A percentile compares a stretch with the other conserved stretches of the same genome.
phyloP scores from a whole-genome alignment of 2,329 filamentous ascomycete genomes.

The Metarhizium sp. region DNA sequence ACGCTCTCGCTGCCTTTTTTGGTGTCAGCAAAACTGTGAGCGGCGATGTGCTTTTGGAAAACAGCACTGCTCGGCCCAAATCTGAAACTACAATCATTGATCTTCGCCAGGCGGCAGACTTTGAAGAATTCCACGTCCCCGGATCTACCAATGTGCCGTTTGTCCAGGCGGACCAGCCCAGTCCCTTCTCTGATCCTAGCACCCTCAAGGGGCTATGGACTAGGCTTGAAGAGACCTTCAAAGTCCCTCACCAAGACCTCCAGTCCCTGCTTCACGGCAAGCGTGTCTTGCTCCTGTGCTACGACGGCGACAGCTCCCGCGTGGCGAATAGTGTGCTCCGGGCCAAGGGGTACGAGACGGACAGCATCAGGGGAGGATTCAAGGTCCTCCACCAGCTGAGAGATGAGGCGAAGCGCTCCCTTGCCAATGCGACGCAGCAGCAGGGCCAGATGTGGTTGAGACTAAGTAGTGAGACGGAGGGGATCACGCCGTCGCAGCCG shows the following conservation, averaged over 20 bases:
- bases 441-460: not conserved
- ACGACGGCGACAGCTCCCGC: constrained; percentile 43
- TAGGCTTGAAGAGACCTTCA: constrained; percentile 34
- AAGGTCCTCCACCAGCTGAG: constrained; percentile 6
- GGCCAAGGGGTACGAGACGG: constrained; percentile 36
- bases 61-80: constrained; percentile 6
- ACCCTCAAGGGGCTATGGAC: constrained; percentile 37
- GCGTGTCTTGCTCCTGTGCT: constrained; percentile 38
- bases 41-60: constrained; percentile 2
- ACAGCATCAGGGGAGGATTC: constrained; percentile 35
- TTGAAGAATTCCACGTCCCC: constrained; percentile 30
- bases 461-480: constrained; percentile 1
- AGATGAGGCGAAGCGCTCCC: not conserved
- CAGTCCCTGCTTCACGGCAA: constrained; percentile 17
- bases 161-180: constrained; percentile 22
- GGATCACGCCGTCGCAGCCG: not conserved
- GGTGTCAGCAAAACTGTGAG: constrained; percentile 7
- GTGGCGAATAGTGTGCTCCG: constrained; percentile 44
- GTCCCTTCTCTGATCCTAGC: constrained; percentile 36
- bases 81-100: constrained; percentile 31
- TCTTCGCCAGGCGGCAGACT: constrained; percentile 32
- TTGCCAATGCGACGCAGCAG: not conserved
- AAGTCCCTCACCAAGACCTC: constrained; percentile 12
- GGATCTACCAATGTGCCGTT: constrained; percentile 35
- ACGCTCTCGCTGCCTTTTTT: constrained; percentile 26